Evolutionary conservation across 1,284 basidiomycete species (phyloP), one percentile per base, ranked within the genome.

Genomic region (Pterulicium gracile): DNA sequence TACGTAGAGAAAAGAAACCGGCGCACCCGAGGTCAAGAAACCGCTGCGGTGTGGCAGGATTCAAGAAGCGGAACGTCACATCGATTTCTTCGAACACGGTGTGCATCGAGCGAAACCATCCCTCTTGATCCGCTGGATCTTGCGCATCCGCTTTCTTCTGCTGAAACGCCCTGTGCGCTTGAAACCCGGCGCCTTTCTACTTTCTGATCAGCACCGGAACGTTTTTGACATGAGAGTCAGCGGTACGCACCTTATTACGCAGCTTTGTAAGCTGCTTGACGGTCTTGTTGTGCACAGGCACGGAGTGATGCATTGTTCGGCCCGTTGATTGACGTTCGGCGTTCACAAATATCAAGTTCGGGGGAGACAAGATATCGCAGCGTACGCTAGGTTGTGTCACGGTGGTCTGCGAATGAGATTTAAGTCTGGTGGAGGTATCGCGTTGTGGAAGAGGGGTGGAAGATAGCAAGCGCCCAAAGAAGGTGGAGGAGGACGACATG

Each of bases 11-110:
- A n/a, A n/a, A n/a, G n/a, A n/a, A n/a, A n/a, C n/a, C n/a, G n/a
- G 46, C 39, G 17, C 47, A 54, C 54, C 54, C 54, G 27, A 55
- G 51, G 44, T 55, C 54, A 10, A 55, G 44, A 46, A 55, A 55
- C 13, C 51, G 45, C 17, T 52, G 42, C 18, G 39, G 13, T 10
- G 7, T 41, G 10, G 18, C 10, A 7, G 13, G 39, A 41, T 20
- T 17, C 39, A 20, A 41, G 19, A 41, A 41, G 10, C 18, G 13
- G 39, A n/a, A 41, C 10, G 13, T 10, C 19, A 15, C 18, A 20
- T 41, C 39, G 7, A 41, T 41, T 17, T 41, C 39, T 19, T 20
- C n/a, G 19, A 41, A 41, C 7, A 41, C 39, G 19, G 19, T 19
- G 7, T 41, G 13, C 39, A 41, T 41, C n/a, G 13, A 15, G 18